Conservation (phyloP, 352 stramenopile species). For the Globisporangium radiosum region DNA sequence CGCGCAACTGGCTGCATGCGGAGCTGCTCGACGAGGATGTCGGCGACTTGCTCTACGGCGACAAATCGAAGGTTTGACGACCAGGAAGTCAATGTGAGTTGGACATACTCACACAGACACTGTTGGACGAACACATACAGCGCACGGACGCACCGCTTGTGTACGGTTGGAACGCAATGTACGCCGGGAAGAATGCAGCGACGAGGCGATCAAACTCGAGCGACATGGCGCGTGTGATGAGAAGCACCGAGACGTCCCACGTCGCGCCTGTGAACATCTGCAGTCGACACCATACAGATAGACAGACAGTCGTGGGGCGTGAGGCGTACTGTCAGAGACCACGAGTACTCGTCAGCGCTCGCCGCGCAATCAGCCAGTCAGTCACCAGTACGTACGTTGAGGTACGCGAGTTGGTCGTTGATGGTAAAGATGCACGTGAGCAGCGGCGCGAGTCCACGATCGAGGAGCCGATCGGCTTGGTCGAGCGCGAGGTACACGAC, state of each 20-base stretch:
- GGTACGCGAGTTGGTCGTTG: constrained; percentile 56
- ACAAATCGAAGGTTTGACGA: not conserved
- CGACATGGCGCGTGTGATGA: constrained; percentile 64
- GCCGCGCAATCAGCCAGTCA: not conserved
- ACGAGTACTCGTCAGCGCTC: too few relatives aligned
- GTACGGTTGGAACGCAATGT: constrained; percentile 57
- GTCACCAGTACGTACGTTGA: constrained; percentile 27
- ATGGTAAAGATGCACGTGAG: constrained; percentile 64
- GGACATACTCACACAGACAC: too few relatives aligned
- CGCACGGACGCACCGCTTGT: constrained; percentile 23
- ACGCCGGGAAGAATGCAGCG: constrained; percentile 39
- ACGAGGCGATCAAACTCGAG: constrained; percentile 53
- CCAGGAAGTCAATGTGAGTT: too few relatives aligned
- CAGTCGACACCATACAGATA: not conserved
- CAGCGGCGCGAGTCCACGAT: constrained; percentile 42
- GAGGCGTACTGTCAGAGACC: too few relatives aligned
- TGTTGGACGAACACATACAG: too few relatives aligned
- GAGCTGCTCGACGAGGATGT: constrained; percentile 59
- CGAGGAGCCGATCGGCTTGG: constrained; percentile 59
- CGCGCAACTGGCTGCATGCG: constrained; percentile 26
- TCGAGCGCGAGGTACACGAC: constrained; percentile 63
- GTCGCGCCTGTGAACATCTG: constrained; percentile 42
- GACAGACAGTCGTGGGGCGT: too few relatives aligned
- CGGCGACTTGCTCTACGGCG: constrained; percentile 35
- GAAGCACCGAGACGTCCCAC: constrained; percentile 56